Evolutionary conservation across 2,329 filamentous ascomycete species (phyloP).

Genomic region (Pyrenophora graminea): DNA sequence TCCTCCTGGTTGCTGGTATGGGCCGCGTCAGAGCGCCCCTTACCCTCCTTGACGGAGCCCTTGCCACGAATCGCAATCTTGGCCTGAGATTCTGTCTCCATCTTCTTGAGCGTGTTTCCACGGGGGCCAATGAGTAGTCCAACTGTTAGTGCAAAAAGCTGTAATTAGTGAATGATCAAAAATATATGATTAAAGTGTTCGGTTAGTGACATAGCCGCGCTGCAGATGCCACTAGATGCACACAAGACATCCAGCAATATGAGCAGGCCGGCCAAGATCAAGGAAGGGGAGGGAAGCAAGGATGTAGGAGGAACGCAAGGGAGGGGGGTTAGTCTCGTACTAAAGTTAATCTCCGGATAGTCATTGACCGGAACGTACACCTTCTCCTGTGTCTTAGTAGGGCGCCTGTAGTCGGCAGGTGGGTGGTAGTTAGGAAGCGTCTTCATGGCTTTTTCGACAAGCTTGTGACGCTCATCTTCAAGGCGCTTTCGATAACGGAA

Average conservation of each 20-base stretch:
- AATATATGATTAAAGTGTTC: slow-evolving; percentile 37
- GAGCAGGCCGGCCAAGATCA: slow-evolving; percentile 52
- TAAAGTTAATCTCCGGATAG: slow-evolving; percentile 99
- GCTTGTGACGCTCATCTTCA: slow-evolving; percentile 97
- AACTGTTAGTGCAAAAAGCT: slow-evolving; percentile 86
- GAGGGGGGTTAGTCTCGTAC: slow-evolving; percentile 97
- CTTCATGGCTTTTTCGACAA: slow-evolving; percentile 99
- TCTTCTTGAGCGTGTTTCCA: slow-evolving; percentile 99
- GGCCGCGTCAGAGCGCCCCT: slow-evolving; percentile 96
- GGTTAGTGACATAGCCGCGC: slow-evolving; percentile 50
- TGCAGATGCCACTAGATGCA: slow-evolving; percentile 41
- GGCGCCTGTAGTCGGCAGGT: slow-evolving; percentile 95
- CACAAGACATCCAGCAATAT: slow-evolving; percentile 34
- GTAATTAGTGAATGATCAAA: slow-evolving; percentile 78
- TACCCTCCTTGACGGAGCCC: slow-evolving; percentile 99
- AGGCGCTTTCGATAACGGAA: slow-evolving; percentile 97
- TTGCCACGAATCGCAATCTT: slow-evolving; percentile 99
- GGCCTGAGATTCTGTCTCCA: slow-evolving; percentile 95
- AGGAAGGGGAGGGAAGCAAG: slow-evolving; percentile 37
- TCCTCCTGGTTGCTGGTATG: slow-evolving; percentile 99
- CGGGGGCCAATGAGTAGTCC: slow-evolving; percentile 99
- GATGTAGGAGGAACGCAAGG: slow-evolving; percentile 46
- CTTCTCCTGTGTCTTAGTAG: slow-evolving; percentile 99
- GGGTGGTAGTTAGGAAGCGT: slow-evolving; percentile 99
- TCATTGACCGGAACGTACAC: slow-evolving; percentile 99